Evolutionary conservation across 371 early-diverging fungal species (phyloP).

Genomic region (Coemansia sp.): DNA sequence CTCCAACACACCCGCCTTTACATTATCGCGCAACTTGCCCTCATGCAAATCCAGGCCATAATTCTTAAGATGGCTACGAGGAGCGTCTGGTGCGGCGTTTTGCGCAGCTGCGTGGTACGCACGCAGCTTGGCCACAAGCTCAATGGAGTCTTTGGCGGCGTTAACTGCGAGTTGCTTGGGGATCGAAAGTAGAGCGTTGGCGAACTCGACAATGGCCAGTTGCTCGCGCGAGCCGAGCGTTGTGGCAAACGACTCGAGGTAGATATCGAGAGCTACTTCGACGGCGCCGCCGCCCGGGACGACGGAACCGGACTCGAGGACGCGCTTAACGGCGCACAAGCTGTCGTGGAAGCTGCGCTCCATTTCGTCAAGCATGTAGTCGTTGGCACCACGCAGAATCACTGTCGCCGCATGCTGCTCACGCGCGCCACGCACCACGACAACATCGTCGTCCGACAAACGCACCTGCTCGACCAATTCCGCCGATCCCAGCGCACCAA

Average conservation of each 20-base stretch:
- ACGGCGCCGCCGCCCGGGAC: conserved; percentile 99
- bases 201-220: conserved; percentile 98
- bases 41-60: conserved; percentile 94
- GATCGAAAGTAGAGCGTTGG: conserved; percentile 94
- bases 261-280: conserved; percentile 96
- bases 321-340: conserved; percentile 97
- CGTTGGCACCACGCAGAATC: conserved; percentile 98
- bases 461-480: conserved; percentile 96
- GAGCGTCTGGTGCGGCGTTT: conserved; percentile 58
- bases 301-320: conserved; percentile 94
- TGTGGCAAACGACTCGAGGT: conserved; percentile 83
- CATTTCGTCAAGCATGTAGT: conserved; percentile 99
- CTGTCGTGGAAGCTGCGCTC: conserved; percentile 98
- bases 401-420: conserved; percentile 85
- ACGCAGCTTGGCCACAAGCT: conserved; percentile 92
- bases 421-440: conserved; percentile 94
- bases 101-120: conserved; percentile 85
- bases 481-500: conserved; percentile 88
- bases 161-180: conserved; percentile 99
- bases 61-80: conserved; percentile 66
- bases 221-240: conserved; percentile 83
- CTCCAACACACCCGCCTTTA: conserved; percentile 97
- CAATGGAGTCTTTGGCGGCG: conserved; percentile 98
- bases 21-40: conserved; percentile 93
- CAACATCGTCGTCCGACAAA: conserved; percentile 97